These are phyloP conservation scores for Exophiala aquamarina DNA, from an alignment of 2,329 filamentous ascomycete genomes.

Conservation along the genomic window DNA sequence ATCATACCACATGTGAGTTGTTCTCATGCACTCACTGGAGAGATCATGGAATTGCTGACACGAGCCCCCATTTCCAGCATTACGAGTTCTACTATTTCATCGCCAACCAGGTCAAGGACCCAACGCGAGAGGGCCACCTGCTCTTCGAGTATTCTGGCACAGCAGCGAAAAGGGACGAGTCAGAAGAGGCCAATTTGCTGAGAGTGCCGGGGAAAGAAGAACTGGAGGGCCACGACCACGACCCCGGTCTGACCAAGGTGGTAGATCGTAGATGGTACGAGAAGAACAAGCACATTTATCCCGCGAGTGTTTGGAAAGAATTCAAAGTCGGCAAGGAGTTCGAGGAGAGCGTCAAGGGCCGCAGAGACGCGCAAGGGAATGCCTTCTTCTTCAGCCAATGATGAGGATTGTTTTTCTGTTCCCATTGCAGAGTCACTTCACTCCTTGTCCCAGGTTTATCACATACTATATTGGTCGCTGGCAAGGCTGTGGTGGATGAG, in stretches of 20 bases:
- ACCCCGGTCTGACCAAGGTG: slow-evolving; percentile 83
- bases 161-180: slow-evolving; percentile 33
- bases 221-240: slow-evolving; percentile 74
- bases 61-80: slow-evolving; percentile 72
- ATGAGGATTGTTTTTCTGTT: background rate
- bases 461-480: background rate
- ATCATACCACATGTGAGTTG: slow-evolving; percentile 88
- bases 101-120: slow-evolving; percentile 68
- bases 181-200: slow-evolving; percentile 36
- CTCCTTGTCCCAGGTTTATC: background rate
- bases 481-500: background rate
- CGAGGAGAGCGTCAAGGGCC: slow-evolving; percentile 61
- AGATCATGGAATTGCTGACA: no score
- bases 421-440: background rate
- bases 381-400: slow-evolving; percentile 77
- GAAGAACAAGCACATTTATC: slow-evolving; percentile 96
- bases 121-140: slow-evolving; percentile 68
- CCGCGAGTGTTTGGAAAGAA: slow-evolving; percentile 91
- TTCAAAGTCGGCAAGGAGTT: slow-evolving; percentile 88
- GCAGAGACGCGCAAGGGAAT: slow-evolving; percentile 85
- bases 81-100: slow-evolving; percentile 98
- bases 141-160: slow-evolving; percentile 74
- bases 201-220: slow-evolving; percentile 51
- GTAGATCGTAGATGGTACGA: slow-evolving; percentile 97
- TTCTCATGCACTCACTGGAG: no score